Conservation (phyloP, 2,329 filamentous ascomycete species). For the Botrytis aclada region DNA sequence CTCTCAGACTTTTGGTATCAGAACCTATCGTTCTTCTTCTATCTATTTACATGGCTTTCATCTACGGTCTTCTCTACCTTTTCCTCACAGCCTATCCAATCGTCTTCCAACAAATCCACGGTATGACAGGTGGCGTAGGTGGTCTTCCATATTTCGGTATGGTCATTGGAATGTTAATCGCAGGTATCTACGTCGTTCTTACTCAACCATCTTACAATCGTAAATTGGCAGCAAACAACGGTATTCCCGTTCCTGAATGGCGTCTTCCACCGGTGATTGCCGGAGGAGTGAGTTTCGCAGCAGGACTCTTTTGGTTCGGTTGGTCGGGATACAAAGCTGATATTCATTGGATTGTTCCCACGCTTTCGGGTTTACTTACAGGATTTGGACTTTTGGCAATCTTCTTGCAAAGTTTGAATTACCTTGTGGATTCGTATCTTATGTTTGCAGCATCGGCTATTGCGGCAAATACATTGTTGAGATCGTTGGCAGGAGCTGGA, state of each 20-base stretch:
- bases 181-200: conserved; percentile 60
- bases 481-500: conserved; percentile 71
- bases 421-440: conserved; percentile 70
- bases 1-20: conserved; percentile 51
- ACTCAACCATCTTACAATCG: conserved; percentile 65
- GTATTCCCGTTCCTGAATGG: conserved; percentile 64
- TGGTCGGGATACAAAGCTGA: conserved; percentile 55
- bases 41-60: conserved; percentile 71
- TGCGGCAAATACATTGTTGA: conserved; percentile 77
- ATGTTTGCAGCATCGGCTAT: conserved; percentile 69
- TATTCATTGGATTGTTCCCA: conserved; percentile 64
- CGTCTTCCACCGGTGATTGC: conserved; percentile 60
- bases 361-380: conserved; percentile 58
- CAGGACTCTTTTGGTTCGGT: conserved; percentile 74
- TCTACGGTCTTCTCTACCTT: conserved; percentile 77
- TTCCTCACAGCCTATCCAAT: conserved; percentile 84
- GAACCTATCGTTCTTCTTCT: conserved; percentile 68
- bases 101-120: conserved; percentile 71
- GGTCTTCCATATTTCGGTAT: conserved; percentile 86
- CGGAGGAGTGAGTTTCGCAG: conserved; percentile 58
- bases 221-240: conserved; percentile 66
- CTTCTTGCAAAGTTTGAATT: conserved; percentile 78
- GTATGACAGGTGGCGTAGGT: conserved; percentile 64
- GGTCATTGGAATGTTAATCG: conserved; percentile 68
- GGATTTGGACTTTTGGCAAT: conserved; percentile 80